Conservation (phyloP, 2,329 filamentous ascomycete species). For the Fusarium globosum region DNA sequence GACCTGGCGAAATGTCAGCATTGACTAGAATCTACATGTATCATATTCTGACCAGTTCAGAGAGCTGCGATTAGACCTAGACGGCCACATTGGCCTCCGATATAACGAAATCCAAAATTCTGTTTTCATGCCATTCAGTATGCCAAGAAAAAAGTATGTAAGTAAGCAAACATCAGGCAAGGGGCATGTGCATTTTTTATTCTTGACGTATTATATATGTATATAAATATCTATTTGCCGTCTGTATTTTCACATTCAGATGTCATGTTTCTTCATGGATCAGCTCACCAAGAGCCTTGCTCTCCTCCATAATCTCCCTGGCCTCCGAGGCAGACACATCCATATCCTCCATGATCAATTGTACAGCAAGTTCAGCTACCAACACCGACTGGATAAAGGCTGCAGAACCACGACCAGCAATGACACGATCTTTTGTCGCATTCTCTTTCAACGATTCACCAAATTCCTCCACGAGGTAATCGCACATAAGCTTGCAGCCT, state of each 20-base stretch:
- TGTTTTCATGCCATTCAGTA: conserved; percentile 8
- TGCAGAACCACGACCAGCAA: conserved; percentile 73
- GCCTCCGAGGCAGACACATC: conserved; percentile 56
- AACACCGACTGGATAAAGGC: conserved; percentile 79
- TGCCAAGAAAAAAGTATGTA: background rate
- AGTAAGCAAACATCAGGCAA: background rate
- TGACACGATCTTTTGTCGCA: conserved; percentile 71
- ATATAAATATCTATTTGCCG: background rate
- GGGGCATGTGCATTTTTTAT: conserved; percentile 12
- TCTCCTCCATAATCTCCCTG: conserved; percentile 70
- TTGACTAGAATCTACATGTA: conserved; percentile 47
- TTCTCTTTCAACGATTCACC: conserved; percentile 69
- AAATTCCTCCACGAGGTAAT: conserved; percentile 72
- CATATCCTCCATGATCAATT: conserved; percentile 69
- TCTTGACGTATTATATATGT: conserved; percentile 14
- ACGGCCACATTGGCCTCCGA: conserved; percentile 32
- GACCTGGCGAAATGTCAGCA: conserved; percentile 41
- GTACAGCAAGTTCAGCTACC: conserved; percentile 75
- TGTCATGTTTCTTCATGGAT: conserved; percentile 68
- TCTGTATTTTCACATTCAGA: background rate
- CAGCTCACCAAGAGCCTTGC: conserved; percentile 73
- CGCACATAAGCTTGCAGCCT: conserved; percentile 77
- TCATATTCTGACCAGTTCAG: conserved; percentile 28
- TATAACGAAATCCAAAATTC: conserved; percentile 24
- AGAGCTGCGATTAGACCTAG: conserved; percentile 38